A percentile compares a stretch with the other conserved stretches of the same genome.
Conservation (phyloP, 2,329 filamentous ascomycete species). For the Apiospora arundinis region DNA sequence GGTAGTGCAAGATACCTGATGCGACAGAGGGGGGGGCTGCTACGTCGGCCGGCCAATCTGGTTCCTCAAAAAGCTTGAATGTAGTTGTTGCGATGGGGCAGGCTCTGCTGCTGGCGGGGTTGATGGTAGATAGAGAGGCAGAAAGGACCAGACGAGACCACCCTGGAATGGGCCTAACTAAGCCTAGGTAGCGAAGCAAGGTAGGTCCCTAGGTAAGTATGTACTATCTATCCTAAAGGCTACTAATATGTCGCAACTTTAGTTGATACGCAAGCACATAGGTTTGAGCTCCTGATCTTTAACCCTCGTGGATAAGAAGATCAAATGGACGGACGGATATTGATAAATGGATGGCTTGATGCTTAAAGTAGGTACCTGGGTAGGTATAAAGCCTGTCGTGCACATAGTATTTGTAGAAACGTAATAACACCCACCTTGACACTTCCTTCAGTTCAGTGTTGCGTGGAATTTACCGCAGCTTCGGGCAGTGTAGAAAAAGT, state of each 20-base stretch:
- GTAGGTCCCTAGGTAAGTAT: not conserved
- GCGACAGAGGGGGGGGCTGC: slow-evolving; percentile 14
- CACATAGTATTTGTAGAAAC: no score
- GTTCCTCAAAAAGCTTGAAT: slow-evolving; percentile 13
- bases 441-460: no score
- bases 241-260: not conserved
- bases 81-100: not conserved
- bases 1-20: not conserved
- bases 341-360: no score
- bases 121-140: not conserved
- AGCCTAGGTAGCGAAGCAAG: no score
- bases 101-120: slow-evolving; percentile 1
- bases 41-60: slow-evolving; percentile 17
- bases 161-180: not conserved
- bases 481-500: not conserved
- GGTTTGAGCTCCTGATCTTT: not conserved
- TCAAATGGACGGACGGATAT: no score
- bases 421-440: no score
- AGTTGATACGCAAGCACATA: not conserved
- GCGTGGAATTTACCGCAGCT: not conserved
- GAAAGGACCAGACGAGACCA: not conserved
- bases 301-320: not conserved
- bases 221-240: no score
- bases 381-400: no score
- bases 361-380: no score